Evolutionary conservation across 2,329 filamentous ascomycete genomes (phyloP), one percentile per base, ranked within the genome.

Genomic region (Paecilomyces dactylethromorphus): DNA sequence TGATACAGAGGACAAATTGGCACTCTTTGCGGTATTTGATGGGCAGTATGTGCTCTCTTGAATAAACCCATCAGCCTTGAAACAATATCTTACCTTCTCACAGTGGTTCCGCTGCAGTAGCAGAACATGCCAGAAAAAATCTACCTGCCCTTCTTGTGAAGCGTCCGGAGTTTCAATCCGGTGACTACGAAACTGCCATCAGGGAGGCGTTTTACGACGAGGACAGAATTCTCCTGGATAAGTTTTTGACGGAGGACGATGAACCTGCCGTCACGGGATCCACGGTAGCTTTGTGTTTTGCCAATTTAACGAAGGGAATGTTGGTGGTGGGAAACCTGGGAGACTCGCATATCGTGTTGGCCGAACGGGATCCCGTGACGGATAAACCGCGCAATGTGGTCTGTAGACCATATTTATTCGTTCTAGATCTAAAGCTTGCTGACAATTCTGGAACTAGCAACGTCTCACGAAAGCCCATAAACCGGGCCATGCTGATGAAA

Each of bases 281-380:
- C 2, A 74, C 71, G 5, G 69, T 69, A 6, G 70, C 71, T 6
- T n/a, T 73, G 24, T 71, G 69, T 57, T 62, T 73, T 29, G 58
- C 73, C 45, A 71, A 74, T 56, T 58, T 73, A 52, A 69, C 66
- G 2, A 63, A 64, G 55, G 70, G 70, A 3, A 64, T 74, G 15
- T 52, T 73, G 56, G 56, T 73, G 3, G 66, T 72, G 49, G 70
- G 67, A 22, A 74, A 73, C 55, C 61, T 74, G 10, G 71, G 71
- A 12, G 71, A 74, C 60, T 73, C 71, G 53, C 71, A 73, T 64
- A 69, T 71, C 54, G 63, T 72, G 22, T 56, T 74, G 21, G 71
- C 68, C 3, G 68, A 73, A 58, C 65, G 67, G n/a, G 65, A 68
- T 54, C 63, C 60, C n/a, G 61, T 58, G 53, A 66, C 65, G 12